Evolutionary conservation across 2,329 filamentous ascomycete species (phyloP), one percentile per base, ranked within the genome.

Genomic region (Lasiodiplodia hormozganensis): DNA sequence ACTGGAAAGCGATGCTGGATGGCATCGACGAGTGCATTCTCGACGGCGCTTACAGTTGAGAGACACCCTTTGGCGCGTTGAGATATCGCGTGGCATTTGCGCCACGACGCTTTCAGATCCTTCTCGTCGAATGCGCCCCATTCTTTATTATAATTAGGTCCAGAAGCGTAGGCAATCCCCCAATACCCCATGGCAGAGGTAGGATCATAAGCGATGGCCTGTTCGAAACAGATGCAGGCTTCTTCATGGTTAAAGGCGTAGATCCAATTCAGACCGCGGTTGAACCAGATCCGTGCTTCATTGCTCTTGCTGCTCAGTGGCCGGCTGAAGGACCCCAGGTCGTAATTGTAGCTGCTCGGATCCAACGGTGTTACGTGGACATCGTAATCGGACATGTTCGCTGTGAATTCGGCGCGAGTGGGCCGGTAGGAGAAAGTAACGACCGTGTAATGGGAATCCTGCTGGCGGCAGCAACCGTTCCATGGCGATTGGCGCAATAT

Each of bases 171-270:
- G 0, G 92, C 89, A 5, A 91, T 79, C 0, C 90, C 90, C 90
- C 90, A 92, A 73, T 90, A 86, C 2, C 87, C 89, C 82, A 92
- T 88, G 38, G 85, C 84, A 68, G 87, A 91, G 2, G 76, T 70
- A 0, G 79, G 70, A 70, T 92, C 90, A 57, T 81, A 75, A 1
- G 77, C 76, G 38, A 88, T 84, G n/a, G 88, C 89, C 10, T 82
- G 80, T 72, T 88, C 81, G 73, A 92, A 92, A 78, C 90, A 92
- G 49, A 79, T 79, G 4, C 84, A 85, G 0, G 90, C 86, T 76
- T 93, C 91, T 71, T 90, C 89, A 74, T 93, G 91, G 75, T 94
- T 93, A 82, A 94, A 94, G 23, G 83, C 89, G 76, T 91, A 94
- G 52, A 84, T 85, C 91, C 91, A 94, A 25, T 89, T 82, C 18